phyloP scores from a whole-genome alignment of 2,329 filamentous ascomycete species.

The Didymella pinodella region DNA sequence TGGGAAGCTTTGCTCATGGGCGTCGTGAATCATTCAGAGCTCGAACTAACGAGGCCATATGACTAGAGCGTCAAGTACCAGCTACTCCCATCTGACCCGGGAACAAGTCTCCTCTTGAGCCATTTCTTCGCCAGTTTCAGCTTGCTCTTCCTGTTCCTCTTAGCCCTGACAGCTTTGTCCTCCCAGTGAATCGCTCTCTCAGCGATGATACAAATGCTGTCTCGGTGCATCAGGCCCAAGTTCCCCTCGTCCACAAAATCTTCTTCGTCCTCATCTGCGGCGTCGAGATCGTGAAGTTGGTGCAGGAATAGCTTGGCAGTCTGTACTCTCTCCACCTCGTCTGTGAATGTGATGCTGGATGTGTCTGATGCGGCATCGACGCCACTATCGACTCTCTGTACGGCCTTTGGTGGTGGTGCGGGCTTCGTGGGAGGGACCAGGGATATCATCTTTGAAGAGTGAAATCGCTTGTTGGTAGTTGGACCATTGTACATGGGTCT shows the following conservation, averaged over 20 bases:
- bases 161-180: conserved; percentile 1
- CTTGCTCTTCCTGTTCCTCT: background rate
- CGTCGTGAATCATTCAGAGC: background rate
- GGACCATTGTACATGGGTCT: background rate
- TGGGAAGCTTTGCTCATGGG: background rate
- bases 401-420: background rate
- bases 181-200: conserved; percentile 5
- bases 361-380: conserved; percentile 3
- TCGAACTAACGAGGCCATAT: background rate
- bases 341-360: conserved; percentile 10
- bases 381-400: conserved; percentile 8
- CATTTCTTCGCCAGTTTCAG: conserved; percentile 3
- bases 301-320: background rate
- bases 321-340: conserved; percentile 5
- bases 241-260: background rate
- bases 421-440: background rate
- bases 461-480: background rate
- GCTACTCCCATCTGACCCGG: background rate
- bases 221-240: conserved; percentile 1
- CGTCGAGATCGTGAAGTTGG: background rate
- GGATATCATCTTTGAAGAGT: background rate
- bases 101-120: background rate
- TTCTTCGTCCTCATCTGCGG: background rate
- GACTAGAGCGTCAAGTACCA: background rate
- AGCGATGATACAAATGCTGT: conserved; percentile 14